These are phyloP conservation scores for Bretschneidera sinensis DNA, from an alignment of 345 rosid genomes.

Conservation along the genomic window DNA sequence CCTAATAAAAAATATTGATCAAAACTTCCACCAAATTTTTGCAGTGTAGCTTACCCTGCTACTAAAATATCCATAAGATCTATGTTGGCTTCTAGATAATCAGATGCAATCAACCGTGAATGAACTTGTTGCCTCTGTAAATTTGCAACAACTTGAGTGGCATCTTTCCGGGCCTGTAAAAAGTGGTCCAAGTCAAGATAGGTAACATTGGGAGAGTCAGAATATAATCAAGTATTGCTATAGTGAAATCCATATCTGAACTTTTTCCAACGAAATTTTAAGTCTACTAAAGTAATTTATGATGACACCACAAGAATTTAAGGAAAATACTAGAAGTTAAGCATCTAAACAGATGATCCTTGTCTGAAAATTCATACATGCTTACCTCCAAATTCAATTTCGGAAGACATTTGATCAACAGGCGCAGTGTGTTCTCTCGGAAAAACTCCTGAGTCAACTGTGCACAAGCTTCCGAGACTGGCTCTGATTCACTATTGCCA, in stretches of 20 bases:
- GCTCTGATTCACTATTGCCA: conserved; percentile 96
- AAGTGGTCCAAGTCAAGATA: conserved; percentile 7
- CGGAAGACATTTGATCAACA: conserved; percentile 72
- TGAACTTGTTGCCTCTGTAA: conserved; percentile 94
- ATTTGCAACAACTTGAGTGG: conserved; percentile 97
- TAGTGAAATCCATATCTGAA: not conserved
- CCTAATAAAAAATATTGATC: not conserved
- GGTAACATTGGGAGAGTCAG: not conserved
- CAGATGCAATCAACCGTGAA: conserved; percentile 86
- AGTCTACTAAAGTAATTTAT: not conserved
- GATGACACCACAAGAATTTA: not conserved
- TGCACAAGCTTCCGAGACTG: conserved; percentile 85
- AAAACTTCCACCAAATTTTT: not conserved
- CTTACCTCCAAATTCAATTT: conserved; percentile 85
- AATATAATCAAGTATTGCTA: not conserved
- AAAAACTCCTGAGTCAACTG: conserved; percentile 94
- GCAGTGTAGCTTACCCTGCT: conserved; percentile 47
- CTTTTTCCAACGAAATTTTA: not conserved
- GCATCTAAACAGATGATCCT: not conserved
- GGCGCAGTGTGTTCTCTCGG: conserved; percentile 72
- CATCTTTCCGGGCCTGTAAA: conserved; percentile 91
- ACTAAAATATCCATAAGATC: conserved; percentile 83
- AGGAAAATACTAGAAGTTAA: not conserved
- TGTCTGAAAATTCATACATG: too few relatives aligned
- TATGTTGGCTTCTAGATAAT: conserved; percentile 73